phyloP scores from a whole-genome alignment of 1,284 basidiomycete genomes.

The Trichosporon faecale region DNA sequence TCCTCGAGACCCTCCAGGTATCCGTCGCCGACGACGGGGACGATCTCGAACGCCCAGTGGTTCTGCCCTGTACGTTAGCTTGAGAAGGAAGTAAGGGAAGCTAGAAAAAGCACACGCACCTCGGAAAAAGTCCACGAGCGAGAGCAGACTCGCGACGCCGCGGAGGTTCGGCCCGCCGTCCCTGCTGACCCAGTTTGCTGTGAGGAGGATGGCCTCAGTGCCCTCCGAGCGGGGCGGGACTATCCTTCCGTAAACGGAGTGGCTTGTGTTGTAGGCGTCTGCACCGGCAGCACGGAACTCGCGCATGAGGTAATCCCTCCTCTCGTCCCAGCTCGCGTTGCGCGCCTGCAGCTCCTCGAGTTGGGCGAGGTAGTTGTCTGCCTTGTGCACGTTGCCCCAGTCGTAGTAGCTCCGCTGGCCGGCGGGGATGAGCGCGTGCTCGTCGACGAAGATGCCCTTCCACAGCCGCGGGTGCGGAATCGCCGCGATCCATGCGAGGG shows the following conservation, averaged over 20 bases:
- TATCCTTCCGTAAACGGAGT: slow-evolving; percentile 72
- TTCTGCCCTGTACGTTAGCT: slow-evolving; percentile 64
- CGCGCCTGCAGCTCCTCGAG: slow-evolving; percentile 61
- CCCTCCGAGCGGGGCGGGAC: slow-evolving; percentile 82
- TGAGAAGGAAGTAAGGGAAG: not conserved
- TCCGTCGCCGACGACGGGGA: slow-evolving; percentile 86
- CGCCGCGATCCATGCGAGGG: slow-evolving; percentile 69
- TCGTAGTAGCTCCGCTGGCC: slow-evolving; percentile 84
- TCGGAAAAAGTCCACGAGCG: slow-evolving; percentile 77
- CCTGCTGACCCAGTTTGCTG: slow-evolving; percentile 79
- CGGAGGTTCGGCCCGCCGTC: slow-evolving; percentile 64
- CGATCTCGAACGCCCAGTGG: slow-evolving; percentile 88
- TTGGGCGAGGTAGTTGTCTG: slow-evolving; percentile 70
- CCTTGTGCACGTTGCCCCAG: slow-evolving; percentile 80
- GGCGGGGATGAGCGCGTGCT: slow-evolving; percentile 86
- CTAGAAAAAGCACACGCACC: slow-evolving; percentile 55
- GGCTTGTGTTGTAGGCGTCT: slow-evolving; percentile 28
- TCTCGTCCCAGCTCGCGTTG: slow-evolving; percentile 66
- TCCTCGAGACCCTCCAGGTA: slow-evolving; percentile 89
- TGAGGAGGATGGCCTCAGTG: slow-evolving; percentile 82
- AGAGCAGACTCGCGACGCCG: slow-evolving; percentile 77
- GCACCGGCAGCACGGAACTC: slow-evolving; percentile 33
- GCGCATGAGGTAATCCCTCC: slow-evolving; percentile 21
- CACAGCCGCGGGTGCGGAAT: slow-evolving; percentile 67
- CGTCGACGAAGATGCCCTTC: slow-evolving; percentile 75